Conservation (phyloP, 2,329 filamentous ascomycete genomes). For the Colletotrichum horii region DNA sequence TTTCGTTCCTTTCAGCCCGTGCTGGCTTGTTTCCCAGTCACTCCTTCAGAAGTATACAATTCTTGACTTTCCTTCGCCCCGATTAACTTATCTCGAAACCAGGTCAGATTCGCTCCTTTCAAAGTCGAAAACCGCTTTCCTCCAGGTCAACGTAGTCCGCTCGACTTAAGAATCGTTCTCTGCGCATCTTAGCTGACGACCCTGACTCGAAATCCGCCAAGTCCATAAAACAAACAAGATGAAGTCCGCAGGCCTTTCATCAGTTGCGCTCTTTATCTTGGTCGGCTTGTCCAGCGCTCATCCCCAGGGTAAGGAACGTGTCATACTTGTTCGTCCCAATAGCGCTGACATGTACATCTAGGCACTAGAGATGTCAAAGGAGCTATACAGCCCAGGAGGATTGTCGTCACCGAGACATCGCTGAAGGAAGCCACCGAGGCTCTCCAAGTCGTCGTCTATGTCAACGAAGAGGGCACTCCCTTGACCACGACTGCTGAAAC, state of each 20-base stretch:
- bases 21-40: conserved; percentile 23
- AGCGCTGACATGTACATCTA: not conserved
- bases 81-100: conserved; percentile 16
- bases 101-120: not conserved
- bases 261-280: not conserved
- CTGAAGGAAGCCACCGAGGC: conserved; percentile 44
- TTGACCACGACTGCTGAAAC: conserved; percentile 47
- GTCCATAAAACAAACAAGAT: not conserved
- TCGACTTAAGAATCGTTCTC: not conserved
- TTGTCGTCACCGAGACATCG: conserved; percentile 40
- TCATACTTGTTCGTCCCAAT: too few species aligned
- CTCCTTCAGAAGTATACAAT: conserved; percentile 22
- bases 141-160: not conserved
- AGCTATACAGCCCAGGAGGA: conserved; percentile 12
- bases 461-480: conserved; percentile 61
- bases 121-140: not conserved
- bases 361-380: conserved; percentile 9
- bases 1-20: conserved; percentile 25
- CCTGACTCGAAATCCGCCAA: not conserved
- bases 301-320: not conserved
- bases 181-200: not conserved
- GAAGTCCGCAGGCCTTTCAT: not conserved
- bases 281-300: conserved; percentile 8
- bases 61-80: not conserved
- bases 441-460: conserved; percentile 61